These are phyloP conservation scores for Chiua sp. DNA, from an alignment of 1,284 basidiomycete genomes.

Conservation along the genomic window DNA sequence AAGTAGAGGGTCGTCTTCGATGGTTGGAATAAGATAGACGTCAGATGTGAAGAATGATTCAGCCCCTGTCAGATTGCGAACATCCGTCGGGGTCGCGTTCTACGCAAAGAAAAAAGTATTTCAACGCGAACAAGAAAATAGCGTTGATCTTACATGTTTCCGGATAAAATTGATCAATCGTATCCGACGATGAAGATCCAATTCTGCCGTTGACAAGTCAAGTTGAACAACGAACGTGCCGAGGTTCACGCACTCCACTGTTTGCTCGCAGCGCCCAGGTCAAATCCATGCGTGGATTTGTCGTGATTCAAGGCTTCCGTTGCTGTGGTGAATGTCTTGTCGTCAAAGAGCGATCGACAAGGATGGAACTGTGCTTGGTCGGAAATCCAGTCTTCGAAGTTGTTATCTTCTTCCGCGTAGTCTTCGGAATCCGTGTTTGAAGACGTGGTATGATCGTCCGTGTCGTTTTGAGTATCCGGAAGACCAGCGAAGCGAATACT, in stretches of 20 bases:
- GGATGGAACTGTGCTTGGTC: constrained; percentile 60
- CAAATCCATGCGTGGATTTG: constrained; percentile 62
- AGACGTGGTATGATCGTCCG: constrained; percentile 8
- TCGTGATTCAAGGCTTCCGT: constrained; percentile 73
- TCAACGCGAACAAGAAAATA: constrained; percentile 14
- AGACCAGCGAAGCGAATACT: constrained; percentile 33
- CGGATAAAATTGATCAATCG: constrained; percentile 89
- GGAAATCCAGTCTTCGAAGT: constrained; percentile 83
- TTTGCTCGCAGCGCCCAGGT: constrained; percentile 56
- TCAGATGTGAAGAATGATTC: constrained; percentile 77
- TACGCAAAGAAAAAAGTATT: constrained; percentile 31
- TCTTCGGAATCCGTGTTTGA: constrained; percentile 35
- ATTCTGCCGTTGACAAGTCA: constrained; percentile 39
- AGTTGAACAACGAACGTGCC: background rate
- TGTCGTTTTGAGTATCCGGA: constrained; percentile 13
- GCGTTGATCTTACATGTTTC: constrained; percentile 54
- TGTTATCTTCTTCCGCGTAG: constrained; percentile 65
- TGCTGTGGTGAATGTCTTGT: constrained; percentile 63
- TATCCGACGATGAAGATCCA: constrained; percentile 75
- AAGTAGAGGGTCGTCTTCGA: constrained; percentile 89
- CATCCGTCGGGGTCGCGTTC: constrained; percentile 56
- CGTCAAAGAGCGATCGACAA: constrained; percentile 85
- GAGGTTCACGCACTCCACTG: constrained; percentile 53
- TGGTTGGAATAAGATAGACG: constrained; percentile 75
- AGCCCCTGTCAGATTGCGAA: constrained; percentile 53